Percentiles rank a stretch among this genome's conserved stretches.
Evolutionary conservation across 768 basidiomycete species (phyloP).

Genomic region (Mycena kentingensis): DNA sequence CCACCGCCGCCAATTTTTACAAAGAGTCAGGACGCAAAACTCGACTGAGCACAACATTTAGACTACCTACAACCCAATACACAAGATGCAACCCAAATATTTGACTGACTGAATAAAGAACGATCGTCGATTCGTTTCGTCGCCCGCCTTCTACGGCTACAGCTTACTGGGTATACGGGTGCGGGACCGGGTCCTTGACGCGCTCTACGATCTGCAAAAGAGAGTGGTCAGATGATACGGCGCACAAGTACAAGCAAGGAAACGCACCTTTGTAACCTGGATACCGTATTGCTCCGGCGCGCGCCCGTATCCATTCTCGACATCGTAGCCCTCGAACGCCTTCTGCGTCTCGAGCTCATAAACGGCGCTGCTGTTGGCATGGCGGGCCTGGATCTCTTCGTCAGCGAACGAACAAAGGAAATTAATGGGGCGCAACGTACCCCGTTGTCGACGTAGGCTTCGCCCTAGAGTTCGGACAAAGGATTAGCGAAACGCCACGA

Average conservation of each 20-base stretch:
- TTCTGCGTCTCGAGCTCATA: slow-evolving; percentile 37
- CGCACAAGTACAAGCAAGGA: not conserved
- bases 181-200: slow-evolving; percentile 31
- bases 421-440: not conserved
- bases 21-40: too few relatives aligned
- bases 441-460: slow-evolving; percentile 12
- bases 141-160: too few relatives aligned
- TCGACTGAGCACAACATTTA: too few relatives aligned
- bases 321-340: slow-evolving; percentile 22
- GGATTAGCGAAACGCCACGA: not conserved
- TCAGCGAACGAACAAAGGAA: too few relatives aligned
- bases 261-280: slow-evolving; percentile 40
- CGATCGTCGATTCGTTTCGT: too few relatives aligned
- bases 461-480: slow-evolving; percentile 11
- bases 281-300: slow-evolving; percentile 36
- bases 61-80: too few relatives aligned
- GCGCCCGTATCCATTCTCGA: slow-evolving; percentile 9
- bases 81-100: too few relatives aligned
- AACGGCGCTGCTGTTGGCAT: slow-evolving; percentile 18
- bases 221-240: not conserved
- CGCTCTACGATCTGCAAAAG: slow-evolving; percentile 38
- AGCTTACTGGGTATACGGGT: slow-evolving; percentile 22
- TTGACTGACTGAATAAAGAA: too few relatives aligned
- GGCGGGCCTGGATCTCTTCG: too few relatives aligned
- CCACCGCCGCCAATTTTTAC: too few relatives aligned